These are phyloP conservation scores for Seiridium unicorne DNA, from an alignment of 2,329 filamentous ascomycete species.

Conservation along the genomic window DNA sequence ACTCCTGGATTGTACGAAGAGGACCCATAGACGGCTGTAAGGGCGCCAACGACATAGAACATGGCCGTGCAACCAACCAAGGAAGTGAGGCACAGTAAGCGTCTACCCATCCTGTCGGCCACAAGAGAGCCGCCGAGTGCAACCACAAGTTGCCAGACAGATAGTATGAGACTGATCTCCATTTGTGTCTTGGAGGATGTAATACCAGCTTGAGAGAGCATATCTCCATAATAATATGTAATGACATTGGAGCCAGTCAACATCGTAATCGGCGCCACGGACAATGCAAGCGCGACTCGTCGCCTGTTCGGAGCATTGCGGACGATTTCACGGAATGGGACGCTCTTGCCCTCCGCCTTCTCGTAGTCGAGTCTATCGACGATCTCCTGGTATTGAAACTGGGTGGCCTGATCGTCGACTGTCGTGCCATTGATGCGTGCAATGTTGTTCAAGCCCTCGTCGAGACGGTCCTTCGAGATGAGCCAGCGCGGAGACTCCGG, in stretches of 20 bases:
- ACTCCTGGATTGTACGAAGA: slow-evolving; percentile 8
- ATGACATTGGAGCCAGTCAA: slow-evolving; percentile 38
- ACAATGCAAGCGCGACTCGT: not conserved
- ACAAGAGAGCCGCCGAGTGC: slow-evolving; percentile 9
- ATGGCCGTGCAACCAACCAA: slow-evolving; percentile 5
- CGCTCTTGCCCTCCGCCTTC: not conserved
- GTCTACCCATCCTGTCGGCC: slow-evolving; percentile 5
- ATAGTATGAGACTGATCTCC: slow-evolving; percentile 1
- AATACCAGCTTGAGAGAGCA: slow-evolving; percentile 45
- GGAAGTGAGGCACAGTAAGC: not conserved
- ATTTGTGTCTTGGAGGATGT: slow-evolving; percentile 39
- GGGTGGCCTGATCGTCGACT: slow-evolving; percentile 31
- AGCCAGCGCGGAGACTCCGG: slow-evolving; percentile 8
- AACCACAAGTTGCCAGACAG: slow-evolving; percentile 11
- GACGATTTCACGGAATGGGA: slow-evolving; percentile 29
- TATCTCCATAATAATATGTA: slow-evolving; percentile 38
- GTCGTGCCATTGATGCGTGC: slow-evolving; percentile 43
- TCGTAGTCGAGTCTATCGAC: slow-evolving; percentile 35
- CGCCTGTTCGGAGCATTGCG: slow-evolving; percentile 28
- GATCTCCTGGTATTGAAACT: slow-evolving; percentile 42
- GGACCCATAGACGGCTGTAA: not conserved
- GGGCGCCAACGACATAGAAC: slow-evolving; percentile 10
- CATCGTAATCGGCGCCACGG: slow-evolving; percentile 22
- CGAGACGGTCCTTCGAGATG: not conserved
- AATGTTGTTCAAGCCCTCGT: slow-evolving; percentile 27